phyloP scores from a whole-genome alignment of 139 green algal species.

The Deuterostichococcus epilithicus region DNA sequence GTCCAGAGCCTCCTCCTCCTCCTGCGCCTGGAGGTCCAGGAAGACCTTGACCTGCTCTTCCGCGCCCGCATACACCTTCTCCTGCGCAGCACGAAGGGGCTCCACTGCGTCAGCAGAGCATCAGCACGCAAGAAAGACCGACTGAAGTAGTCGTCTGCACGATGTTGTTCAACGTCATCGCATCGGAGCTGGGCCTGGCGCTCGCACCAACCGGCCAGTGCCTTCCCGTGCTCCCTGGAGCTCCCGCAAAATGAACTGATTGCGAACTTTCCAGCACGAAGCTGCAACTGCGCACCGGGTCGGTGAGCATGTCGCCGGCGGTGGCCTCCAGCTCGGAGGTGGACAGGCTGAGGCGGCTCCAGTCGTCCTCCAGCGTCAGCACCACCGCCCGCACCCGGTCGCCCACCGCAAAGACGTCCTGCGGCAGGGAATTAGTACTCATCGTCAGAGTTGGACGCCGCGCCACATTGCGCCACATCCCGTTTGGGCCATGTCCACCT shows the following conservation, averaged over 20 bases:
- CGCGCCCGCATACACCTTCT: constrained; percentile 16
- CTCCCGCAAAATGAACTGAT: background rate
- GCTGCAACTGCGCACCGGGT: constrained; percentile 39
- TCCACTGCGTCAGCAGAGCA: background rate
- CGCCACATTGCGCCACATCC: too few species aligned
- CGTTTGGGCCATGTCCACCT: too few species aligned
- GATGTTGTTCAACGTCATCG: background rate
- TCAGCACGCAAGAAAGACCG: background rate
- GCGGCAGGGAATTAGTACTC: constrained; percentile 9
- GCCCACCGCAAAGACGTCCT: constrained; percentile 47
- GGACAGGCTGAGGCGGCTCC: constrained; percentile 43
- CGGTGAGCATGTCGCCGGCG: constrained; percentile 47
- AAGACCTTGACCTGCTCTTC: constrained; percentile 31
- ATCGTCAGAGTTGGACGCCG: too few species aligned
- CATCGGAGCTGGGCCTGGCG: background rate
- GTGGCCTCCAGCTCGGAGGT: constrained; percentile 55
- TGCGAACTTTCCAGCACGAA: background rate
- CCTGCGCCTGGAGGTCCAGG: background rate
- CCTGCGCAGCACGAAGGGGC: background rate
- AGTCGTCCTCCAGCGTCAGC: constrained; percentile 49
- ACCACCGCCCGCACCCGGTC: constrained; percentile 51
- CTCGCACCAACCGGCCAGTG: background rate
- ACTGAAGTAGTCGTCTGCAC: too few species aligned
- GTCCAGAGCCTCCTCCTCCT: background rate
- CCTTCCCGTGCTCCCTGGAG: background rate